These are phyloP conservation scores for Kalaharituber pfeilii DNA, from an alignment of 2,329 filamentous ascomycete genomes.

Conservation along the genomic window DNA sequence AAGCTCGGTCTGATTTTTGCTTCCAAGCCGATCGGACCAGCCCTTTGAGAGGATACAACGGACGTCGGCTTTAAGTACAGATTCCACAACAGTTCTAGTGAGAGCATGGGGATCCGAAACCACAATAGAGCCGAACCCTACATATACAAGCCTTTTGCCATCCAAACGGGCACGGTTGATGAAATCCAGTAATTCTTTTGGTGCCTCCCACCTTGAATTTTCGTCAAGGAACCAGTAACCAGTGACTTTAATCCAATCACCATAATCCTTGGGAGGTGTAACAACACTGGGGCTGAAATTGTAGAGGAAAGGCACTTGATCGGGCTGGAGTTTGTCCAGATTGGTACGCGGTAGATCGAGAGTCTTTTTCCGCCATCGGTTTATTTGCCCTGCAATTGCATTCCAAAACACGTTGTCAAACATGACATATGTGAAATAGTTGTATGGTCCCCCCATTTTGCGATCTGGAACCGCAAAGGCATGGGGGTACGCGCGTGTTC, in stretches of 20 bases:
- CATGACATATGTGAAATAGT: conserved; percentile 86
- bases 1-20: conserved; percentile 39
- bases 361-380: conserved; percentile 72
- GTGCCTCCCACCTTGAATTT: conserved; percentile 49
- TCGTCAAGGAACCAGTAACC: conserved; percentile 98
- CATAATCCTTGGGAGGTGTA: conserved; percentile 84
- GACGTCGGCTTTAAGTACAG: conserved; percentile 77
- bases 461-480: conserved; percentile 84
- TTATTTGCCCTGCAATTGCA: conserved; percentile 76
- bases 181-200: conserved; percentile 58
- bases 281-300: conserved; percentile 93
- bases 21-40: conserved; percentile 72
- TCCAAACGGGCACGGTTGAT: conserved; percentile 69
- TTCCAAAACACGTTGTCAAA: conserved; percentile 98
- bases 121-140: conserved; percentile 92
- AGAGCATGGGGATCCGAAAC: conserved; percentile 76
- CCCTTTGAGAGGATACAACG: conserved; percentile 90
- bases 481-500: conserved; percentile 87
- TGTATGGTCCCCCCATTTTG: conserved; percentile 90
- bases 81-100: conserved; percentile 83
- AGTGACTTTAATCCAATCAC: conserved; percentile 92
- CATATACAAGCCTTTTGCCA: conserved; percentile 82
- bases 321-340: conserved; percentile 79
- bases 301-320: conserved; percentile 96
- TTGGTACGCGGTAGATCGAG: conserved; percentile 64